Percentiles rank a stretch among this genome's conserved stretches.
phyloP scores from a whole-genome alignment of 805 yeast species.

The Kazachstania bromeliacearum region DNA sequence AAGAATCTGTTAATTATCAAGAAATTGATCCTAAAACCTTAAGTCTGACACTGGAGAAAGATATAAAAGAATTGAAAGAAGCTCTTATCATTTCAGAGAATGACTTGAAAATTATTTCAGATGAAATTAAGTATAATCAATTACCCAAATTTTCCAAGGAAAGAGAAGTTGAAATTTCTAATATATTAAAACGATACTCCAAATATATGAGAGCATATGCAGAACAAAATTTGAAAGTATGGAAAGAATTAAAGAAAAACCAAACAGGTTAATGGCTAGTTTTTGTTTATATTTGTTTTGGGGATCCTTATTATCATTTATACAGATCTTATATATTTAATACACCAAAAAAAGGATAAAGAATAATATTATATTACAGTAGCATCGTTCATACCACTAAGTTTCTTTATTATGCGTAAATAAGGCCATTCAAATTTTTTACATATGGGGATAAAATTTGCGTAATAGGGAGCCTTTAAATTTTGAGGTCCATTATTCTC shows the following conservation, averaged over 20 bases:
- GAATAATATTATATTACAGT: conserved; percentile 5
- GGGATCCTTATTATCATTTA: no score
- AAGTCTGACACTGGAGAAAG: conserved; percentile 16
- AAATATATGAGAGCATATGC: conserved; percentile 25
- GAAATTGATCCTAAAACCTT: conserved; percentile 21
- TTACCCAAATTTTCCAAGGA: conserved; percentile 23
- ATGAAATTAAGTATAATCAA: conserved; percentile 26
- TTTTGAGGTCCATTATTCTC: conserved; percentile 57
- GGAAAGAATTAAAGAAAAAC: conserved; percentile 19
- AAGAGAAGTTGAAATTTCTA: conserved; percentile 18
- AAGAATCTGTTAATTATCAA: conserved; percentile 26
- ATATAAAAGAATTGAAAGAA: conserved; percentile 18
- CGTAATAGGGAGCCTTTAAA: conserved; percentile 67
- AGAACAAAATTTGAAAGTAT: conserved; percentile 20
- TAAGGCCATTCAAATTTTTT: conserved; percentile 64
- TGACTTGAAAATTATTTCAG: conserved; percentile 25
- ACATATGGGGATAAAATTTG: conserved; percentile 60
- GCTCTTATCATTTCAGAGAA: conserved; percentile 20
- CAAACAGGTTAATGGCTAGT: conserved; percentile 2
- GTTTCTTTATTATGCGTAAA: conserved; percentile 30
- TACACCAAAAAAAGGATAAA: not conserved
- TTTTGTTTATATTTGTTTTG: no score
- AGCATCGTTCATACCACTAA: conserved; percentile 55
- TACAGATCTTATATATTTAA: no score
- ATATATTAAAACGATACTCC: conserved; percentile 20